Percentiles rank a stretch among this genome's conserved stretches.
These are phyloP conservation scores for Vitis amurensis DNA, from an alignment of 164 flowering plant genomes.

Conservation along the genomic window DNA sequence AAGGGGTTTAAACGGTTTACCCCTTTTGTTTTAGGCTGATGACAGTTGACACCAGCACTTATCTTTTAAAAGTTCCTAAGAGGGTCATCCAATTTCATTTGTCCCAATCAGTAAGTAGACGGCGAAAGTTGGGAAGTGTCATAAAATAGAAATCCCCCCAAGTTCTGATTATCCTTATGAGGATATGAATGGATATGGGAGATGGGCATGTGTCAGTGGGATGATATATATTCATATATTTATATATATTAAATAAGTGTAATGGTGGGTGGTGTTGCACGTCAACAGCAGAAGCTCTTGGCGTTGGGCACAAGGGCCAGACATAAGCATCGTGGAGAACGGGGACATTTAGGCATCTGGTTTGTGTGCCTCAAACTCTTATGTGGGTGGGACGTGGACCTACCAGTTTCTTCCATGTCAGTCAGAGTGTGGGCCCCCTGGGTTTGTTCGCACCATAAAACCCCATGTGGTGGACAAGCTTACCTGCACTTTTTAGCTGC, in stretches of 20 bases:
- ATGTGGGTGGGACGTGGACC: slow-evolving; percentile 19
- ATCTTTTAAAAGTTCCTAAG: too few species aligned
- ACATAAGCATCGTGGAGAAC: slow-evolving; percentile 24
- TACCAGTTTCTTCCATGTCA: slow-evolving; percentile 14
- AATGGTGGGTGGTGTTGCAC: slow-evolving; percentile 28
- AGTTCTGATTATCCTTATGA: not conserved
- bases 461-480: slow-evolving; percentile 10
- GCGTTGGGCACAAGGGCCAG: slow-evolving; percentile 5
- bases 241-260: too few species aligned
- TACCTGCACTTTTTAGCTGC: not conserved
- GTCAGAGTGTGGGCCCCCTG: not conserved
- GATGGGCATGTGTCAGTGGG: too few species aligned
- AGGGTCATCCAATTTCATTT: too few species aligned
- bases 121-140: too few species aligned
- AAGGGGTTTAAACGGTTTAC: too few species aligned
- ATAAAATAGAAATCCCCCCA: too few species aligned
- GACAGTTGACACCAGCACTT: too few species aligned
- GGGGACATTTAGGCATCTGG: slow-evolving; percentile 11
- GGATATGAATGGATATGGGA: slow-evolving; percentile 3
- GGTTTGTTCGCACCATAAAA: too few species aligned
- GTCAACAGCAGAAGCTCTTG: slow-evolving; percentile 18
- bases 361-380: not conserved
- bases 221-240: not conserved
- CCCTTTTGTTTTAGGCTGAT: too few species aligned
- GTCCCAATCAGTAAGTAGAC: too few species aligned